A percentile compares a stretch with the other conserved stretches of the same genome.
Evolutionary conservation across 495 filamentous ascomycete species (phyloP).

Genomic region (Penicillium bovifimosum): DNA sequence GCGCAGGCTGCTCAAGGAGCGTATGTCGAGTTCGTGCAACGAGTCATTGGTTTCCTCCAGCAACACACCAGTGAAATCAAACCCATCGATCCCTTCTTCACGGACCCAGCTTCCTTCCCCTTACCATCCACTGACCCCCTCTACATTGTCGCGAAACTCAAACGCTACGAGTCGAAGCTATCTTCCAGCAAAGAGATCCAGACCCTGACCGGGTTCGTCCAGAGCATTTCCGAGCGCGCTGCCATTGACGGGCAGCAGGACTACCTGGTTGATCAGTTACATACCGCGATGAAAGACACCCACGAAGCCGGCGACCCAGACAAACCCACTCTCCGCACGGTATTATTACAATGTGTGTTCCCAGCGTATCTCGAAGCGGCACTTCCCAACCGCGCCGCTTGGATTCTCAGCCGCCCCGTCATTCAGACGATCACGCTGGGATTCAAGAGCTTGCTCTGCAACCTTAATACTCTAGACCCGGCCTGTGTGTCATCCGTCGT

Average conservation of each 20-base stretch:
- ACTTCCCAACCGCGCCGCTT: slow-evolving; percentile 47
- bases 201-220: slow-evolving; percentile 56
- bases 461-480: slow-evolving; percentile 43
- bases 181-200: slow-evolving; percentile 46
- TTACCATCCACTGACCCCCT: slow-evolving; percentile 59
- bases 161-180: slow-evolving; percentile 58
- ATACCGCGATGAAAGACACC: slow-evolving; percentile 47
- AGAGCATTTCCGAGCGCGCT: slow-evolving; percentile 59
- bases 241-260: slow-evolving; percentile 54
- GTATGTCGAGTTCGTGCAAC: slow-evolving; percentile 65
- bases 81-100: slow-evolving; percentile 62
- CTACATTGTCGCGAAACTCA: slow-evolving; percentile 63
- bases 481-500: slow-evolving; percentile 39
- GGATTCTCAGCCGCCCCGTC: slow-evolving; percentile 55
- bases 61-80: slow-evolving; percentile 61
- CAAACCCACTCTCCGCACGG: slow-evolving; percentile 49
- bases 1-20: slow-evolving; percentile 38
- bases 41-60: slow-evolving; percentile 57
- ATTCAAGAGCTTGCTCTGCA: slow-evolving; percentile 43
- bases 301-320: slow-evolving; percentile 41
- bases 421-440: slow-evolving; percentile 44
- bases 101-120: slow-evolving; percentile 58
- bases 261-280: slow-evolving; percentile 55
- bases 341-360: slow-evolving; percentile 55
- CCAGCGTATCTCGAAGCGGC: slow-evolving; percentile 57